Evolutionary conservation across 2,329 filamentous ascomycete species (phyloP).

Genomic region (Emergomyces pasteurianus): DNA sequence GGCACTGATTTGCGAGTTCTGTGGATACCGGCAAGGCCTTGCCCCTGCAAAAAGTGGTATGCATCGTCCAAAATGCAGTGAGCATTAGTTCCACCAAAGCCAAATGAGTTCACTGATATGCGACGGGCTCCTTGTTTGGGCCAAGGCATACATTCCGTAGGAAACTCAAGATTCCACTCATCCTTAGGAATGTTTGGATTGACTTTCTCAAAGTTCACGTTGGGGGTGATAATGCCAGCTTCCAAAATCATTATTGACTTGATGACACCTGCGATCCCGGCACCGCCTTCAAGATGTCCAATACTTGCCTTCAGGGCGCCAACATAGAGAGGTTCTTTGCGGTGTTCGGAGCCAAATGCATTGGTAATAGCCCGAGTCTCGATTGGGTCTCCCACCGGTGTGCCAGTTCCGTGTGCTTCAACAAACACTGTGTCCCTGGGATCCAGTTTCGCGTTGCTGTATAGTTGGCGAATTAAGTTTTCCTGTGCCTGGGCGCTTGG

Average conservation of each 20-base stretch:
- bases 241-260: constrained; percentile 13
- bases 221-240: constrained; percentile 11
- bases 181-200: constrained; percentile 17
- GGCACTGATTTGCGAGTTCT: constrained; percentile 3
- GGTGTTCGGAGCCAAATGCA: constrained; percentile 3
- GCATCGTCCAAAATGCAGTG: constrained; percentile 16
- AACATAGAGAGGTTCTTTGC: constrained; percentile 7
- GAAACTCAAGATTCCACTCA: constrained; percentile 13
- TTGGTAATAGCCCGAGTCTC: constrained; percentile 10
- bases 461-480: constrained; percentile 14
- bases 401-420: constrained; percentile 28
- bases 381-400: constrained; percentile 19
- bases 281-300: constrained; percentile 13
- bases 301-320: constrained; percentile 5
- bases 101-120: constrained; percentile 24
- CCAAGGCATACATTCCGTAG: constrained; percentile 15
- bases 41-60: constrained; percentile 2
- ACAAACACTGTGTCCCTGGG: constrained; percentile 10
- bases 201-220: constrained; percentile 16
- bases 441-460: constrained; percentile 11
- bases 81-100: constrained; percentile 20
- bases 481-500: constrained; percentile 22
- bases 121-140: constrained; percentile 14
- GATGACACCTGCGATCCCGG: constrained; percentile 13
- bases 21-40: constrained; percentile 4